Conservation (phyloP, 179 eudicot species). For the Heliamphora pulchella region DNA sequence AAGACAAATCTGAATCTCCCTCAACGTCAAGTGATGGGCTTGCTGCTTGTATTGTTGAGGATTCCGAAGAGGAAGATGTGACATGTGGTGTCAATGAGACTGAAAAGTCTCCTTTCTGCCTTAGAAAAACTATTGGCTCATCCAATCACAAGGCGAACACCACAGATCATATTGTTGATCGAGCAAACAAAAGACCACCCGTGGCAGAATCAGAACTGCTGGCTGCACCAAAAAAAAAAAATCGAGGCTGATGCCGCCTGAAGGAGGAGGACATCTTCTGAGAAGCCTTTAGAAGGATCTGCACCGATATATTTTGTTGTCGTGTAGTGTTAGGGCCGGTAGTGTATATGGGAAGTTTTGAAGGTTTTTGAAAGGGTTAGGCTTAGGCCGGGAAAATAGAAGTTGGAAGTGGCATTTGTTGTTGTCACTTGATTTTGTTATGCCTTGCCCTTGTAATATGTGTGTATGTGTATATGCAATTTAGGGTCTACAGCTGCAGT, state of each 20-base stretch:
- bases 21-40: constrained; percentile 17
- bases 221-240: not conserved
- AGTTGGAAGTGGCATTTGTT: not conserved
- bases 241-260: not conserved
- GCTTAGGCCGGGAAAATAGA: not conserved
- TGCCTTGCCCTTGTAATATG: not conserved
- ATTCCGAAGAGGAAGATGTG: constrained; percentile 31
- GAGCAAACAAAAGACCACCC: not conserved
- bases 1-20: constrained; percentile 6
- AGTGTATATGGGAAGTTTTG: not conserved
- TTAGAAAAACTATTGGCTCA: not conserved
- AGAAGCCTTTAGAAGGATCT: not conserved
- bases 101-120: not conserved
- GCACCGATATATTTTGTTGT: not conserved
- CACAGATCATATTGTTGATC: not conserved
- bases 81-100: not conserved
- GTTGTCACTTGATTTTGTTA: not conserved
- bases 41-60: constrained; percentile 29
- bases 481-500: not conserved
- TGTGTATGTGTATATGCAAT: no score
- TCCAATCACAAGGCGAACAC: not conserved
- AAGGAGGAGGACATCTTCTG: not conserved
- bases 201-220: not conserved
- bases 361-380: not conserved
- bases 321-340: not conserved